Evolutionary conservation across 2,329 filamentous ascomycete species (phyloP).

Genomic region (Colletotrichum graminicola): DNA sequence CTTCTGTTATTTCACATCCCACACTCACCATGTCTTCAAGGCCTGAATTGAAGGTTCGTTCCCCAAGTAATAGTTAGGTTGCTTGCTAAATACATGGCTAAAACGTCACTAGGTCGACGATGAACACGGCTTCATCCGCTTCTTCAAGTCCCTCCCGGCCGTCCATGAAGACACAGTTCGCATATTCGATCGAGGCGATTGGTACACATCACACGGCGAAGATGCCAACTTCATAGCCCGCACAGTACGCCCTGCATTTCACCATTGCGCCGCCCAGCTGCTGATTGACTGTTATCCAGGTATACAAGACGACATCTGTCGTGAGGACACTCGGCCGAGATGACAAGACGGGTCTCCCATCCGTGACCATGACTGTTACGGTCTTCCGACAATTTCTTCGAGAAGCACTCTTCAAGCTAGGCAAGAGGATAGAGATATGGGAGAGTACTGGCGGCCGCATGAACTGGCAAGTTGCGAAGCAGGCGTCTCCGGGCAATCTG

Average conservation of each 20-base stretch:
- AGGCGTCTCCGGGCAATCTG: conserved; percentile 94
- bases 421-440: conserved; percentile 94
- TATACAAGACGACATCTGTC: conserved; percentile 98
- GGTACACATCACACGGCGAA: conserved; percentile 92
- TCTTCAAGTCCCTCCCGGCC: conserved; percentile 86
- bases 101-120: conserved; percentile 80
- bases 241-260: conserved; percentile 63
- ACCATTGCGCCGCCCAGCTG: background rate
- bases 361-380: conserved; percentile 94
- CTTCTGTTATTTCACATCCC: background rate
- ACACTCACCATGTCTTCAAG: conserved; percentile 73
- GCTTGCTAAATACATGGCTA: background rate
- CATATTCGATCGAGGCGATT: conserved; percentile 94
- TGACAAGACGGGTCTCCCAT: conserved; percentile 86
- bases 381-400: conserved; percentile 96
- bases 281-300: conserved; percentile 57
- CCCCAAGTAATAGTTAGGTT: conserved; percentile 26
- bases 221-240: conserved; percentile 87
- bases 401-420: conserved; percentile 91
- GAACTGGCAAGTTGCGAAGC: conserved; percentile 92
- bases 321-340: conserved; percentile 88
- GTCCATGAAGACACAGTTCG: conserved; percentile 82
- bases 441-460: conserved; percentile 80
- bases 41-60: conserved; percentile 75
- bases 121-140: conserved; percentile 95